These are phyloP conservation scores for Isatis tinctoria DNA, from an alignment of 345 rosid genomes.

Conservation along the genomic window DNA sequence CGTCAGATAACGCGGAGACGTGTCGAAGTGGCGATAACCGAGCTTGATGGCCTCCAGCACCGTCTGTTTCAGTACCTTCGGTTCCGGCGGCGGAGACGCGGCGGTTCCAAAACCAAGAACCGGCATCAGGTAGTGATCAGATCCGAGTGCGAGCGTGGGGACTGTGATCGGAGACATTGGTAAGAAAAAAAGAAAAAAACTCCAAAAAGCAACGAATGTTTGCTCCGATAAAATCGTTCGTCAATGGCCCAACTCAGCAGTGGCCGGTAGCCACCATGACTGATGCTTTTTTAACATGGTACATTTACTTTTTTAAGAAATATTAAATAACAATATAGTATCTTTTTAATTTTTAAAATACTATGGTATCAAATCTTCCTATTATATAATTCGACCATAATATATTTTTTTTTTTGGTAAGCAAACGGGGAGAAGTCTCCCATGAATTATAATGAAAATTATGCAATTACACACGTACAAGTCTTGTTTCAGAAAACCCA, in stretches of 20 bases:
- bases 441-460: no score
- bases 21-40: conserved; percentile 78
- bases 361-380: no score
- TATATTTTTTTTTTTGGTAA: no score
- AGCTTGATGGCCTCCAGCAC: conserved; percentile 39
- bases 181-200: neutral
- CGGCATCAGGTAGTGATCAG: conserved; percentile 33
- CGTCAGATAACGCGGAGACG: conserved; percentile 44
- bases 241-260: neutral
- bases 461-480: no score
- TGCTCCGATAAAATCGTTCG: neutral
- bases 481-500: no score
- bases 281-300: no score
- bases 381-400: neutral
- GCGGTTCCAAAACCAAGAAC: conserved; percentile 46
- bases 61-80: conserved; percentile 11
- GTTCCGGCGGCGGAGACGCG: conserved; percentile 23
- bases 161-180: conserved; percentile 7
- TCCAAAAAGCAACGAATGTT: neutral
- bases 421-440: no score
- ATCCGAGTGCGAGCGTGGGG: conserved; percentile 19
- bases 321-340: no score
- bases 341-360: no score
- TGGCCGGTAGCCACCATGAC: no score
- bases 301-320: no score